phyloP scores from a whole-genome alignment of 1,139 yeast species.

The Hyphopichia khmerensis region DNA sequence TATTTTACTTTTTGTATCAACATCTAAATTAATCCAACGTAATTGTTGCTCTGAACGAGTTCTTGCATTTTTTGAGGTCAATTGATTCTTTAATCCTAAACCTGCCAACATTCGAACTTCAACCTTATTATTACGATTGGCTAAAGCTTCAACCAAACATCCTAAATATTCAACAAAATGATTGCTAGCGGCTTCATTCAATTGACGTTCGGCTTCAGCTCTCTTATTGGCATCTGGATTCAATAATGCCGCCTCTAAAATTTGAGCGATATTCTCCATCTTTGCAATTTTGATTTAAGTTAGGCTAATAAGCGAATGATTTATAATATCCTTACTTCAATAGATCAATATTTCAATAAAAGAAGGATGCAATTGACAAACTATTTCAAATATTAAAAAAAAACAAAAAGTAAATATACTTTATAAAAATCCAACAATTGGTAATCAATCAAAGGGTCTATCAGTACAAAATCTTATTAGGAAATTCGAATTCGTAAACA shows the following conservation, averaged over 20 bases:
- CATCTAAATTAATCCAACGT: constrained; percentile 63
- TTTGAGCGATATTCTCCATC: constrained; percentile 67
- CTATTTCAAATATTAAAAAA: not conserved
- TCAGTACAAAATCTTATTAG: not conserved
- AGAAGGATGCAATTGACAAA: not conserved
- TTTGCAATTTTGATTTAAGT: not conserved
- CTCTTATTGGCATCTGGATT: constrained; percentile 67
- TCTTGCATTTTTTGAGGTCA: constrained; percentile 69
- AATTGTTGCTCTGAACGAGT: constrained; percentile 54
- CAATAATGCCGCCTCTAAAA: constrained; percentile 77
- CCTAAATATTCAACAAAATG: constrained; percentile 75
- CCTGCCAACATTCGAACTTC: constrained; percentile 95
- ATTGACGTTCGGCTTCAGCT: constrained; percentile 77
- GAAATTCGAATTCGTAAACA: not conserved
- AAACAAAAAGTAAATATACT: no score
- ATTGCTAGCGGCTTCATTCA: constrained; percentile 67
- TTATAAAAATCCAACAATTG: not conserved
- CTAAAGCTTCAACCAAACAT: constrained; percentile 69
- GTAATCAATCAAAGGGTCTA: not conserved
- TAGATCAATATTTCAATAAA: no score
- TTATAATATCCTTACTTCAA: no score
- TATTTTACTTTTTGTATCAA: constrained; percentile 56
- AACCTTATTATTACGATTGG: constrained; percentile 60
- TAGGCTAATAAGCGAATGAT: not conserved
- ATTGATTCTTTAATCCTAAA: constrained; percentile 80